Percentiles rank a stretch among this genome's conserved stretches.
Conservation (phyloP, 2,329 filamentous ascomycete species). For the Fusarium annulatum region DNA sequence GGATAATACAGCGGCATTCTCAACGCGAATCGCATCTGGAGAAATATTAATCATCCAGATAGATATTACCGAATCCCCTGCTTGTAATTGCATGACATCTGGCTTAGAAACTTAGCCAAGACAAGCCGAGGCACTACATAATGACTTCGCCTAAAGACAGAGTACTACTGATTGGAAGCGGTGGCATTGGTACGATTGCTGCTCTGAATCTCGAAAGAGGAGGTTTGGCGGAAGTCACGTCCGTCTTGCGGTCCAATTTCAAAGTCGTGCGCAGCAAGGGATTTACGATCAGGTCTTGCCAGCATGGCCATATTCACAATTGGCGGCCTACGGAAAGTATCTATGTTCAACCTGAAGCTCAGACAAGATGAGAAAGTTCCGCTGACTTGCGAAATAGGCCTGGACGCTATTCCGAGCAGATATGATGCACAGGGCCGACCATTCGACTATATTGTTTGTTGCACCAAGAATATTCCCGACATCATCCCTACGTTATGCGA, state of each 20-base stretch:
- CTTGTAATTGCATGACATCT: accelerated
- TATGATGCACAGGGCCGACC: background rate
- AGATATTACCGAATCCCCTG: accelerated
- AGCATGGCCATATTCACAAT: background rate
- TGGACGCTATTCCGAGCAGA: background rate
- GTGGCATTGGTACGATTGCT: background rate
- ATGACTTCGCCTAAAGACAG: background rate
- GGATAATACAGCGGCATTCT: accelerated
- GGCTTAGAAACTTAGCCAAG: background rate
- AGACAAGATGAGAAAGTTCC: accelerated
- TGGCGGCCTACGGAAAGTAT: background rate
- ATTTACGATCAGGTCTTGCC: background rate
- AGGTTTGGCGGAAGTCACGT: background rate
- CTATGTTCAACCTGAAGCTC: background rate
- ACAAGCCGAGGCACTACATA: background rate
- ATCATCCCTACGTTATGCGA: background rate
- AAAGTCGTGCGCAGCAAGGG: background rate
- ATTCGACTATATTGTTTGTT: background rate
- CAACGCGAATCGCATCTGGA: background rate
- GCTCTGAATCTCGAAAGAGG: background rate
- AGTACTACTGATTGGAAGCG: background rate
- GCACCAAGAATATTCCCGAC: background rate
- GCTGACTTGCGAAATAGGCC: background rate
- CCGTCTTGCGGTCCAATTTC: background rate
- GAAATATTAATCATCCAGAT: background rate